phyloP scores from a whole-genome alignment of 2,329 filamentous ascomycete species.

The Penicillium decumbens region DNA sequence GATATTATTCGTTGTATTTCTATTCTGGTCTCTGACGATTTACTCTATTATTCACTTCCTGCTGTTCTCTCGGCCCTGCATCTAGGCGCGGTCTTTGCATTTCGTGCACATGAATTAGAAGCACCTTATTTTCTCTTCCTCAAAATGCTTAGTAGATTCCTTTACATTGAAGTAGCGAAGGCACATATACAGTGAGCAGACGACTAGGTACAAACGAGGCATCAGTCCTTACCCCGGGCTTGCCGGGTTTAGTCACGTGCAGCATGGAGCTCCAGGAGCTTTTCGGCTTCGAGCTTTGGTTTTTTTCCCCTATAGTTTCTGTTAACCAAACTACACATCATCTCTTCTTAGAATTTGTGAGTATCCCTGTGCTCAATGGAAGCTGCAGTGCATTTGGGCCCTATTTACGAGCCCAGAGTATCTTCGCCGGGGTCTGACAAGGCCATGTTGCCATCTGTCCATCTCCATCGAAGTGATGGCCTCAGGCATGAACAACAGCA shows the following conservation, averaged over 20 bases:
- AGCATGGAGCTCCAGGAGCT: conserved; percentile 19
- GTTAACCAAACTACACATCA: conserved; percentile 8
- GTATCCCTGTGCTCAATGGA: conserved; percentile 3
- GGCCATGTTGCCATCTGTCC: not conserved
- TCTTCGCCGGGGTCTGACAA: not conserved
- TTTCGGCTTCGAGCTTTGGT: conserved; percentile 21
- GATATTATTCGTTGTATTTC: conserved; percentile 21
- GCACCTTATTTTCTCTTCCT: not conserved
- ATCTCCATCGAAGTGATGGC: conserved; percentile 1
- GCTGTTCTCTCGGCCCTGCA: conserved; percentile 9
- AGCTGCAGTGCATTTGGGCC: not conserved
- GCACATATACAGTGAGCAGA: not conserved
- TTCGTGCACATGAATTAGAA: conserved; percentile 9
- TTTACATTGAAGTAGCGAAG: no score
- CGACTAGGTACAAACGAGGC: not conserved
- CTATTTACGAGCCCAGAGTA: not conserved
- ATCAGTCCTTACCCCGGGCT: not conserved
- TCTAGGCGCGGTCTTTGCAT: conserved; percentile 6
- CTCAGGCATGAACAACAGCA: conserved; percentile 18
- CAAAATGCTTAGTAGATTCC: not conserved
- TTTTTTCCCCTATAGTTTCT: conserved; percentile 21
- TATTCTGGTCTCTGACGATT: conserved; percentile 7
- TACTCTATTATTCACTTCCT: conserved; percentile 7
- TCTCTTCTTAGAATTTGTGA: conserved; percentile 18
- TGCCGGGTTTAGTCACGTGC: conserved; percentile 12